Evolutionary conservation across 495 filamentous ascomycete species (phyloP).

Genomic region (Niebla homalea): DNA sequence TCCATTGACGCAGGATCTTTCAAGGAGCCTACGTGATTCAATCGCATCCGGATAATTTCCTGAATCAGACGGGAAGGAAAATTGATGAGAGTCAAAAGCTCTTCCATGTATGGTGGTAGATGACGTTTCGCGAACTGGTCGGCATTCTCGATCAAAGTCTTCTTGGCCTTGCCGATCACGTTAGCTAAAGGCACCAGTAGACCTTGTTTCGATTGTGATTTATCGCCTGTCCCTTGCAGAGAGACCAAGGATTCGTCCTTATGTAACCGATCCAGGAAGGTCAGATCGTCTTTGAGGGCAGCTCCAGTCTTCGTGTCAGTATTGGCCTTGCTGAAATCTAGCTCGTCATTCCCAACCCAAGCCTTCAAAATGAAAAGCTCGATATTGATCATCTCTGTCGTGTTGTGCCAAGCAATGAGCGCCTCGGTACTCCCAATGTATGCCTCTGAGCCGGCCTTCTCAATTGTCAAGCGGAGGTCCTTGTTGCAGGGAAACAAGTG

Average conservation of each 20-base stretch:
- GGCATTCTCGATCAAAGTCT: constrained; percentile 76
- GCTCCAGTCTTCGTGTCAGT: constrained; percentile 42
- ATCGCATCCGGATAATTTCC: constrained; percentile 85
- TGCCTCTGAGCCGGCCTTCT: constrained; percentile 54
- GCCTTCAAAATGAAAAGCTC: constrained; percentile 78
- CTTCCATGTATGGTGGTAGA: constrained; percentile 92
- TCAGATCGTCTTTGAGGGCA: constrained; percentile 72
- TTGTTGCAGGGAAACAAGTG: constrained; percentile 66
- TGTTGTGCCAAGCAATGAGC: constrained; percentile 91
- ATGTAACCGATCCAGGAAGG: constrained; percentile 92
- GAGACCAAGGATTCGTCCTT: constrained; percentile 93
- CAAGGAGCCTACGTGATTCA: constrained; percentile 89
- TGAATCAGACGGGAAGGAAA: constrained; percentile 92
- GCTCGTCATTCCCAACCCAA: constrained; percentile 92
- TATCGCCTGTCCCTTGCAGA: constrained; percentile 48
- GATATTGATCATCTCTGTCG: constrained; percentile 93
- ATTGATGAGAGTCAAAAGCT: constrained; percentile 87
- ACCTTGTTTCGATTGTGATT: constrained; percentile 53
- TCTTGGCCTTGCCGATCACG: constrained; percentile 87
- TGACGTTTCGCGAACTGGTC: constrained; percentile 78
- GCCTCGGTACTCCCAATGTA: constrained; percentile 73
- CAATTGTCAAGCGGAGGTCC: constrained; percentile 57
- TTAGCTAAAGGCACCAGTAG: constrained; percentile 71
- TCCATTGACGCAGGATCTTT: constrained; percentile 78
- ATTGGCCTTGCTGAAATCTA: constrained; percentile 67